Evolutionary conservation across 148 eudicot species (phyloP).

Genomic region (Amaranthus cruentus): DNA sequence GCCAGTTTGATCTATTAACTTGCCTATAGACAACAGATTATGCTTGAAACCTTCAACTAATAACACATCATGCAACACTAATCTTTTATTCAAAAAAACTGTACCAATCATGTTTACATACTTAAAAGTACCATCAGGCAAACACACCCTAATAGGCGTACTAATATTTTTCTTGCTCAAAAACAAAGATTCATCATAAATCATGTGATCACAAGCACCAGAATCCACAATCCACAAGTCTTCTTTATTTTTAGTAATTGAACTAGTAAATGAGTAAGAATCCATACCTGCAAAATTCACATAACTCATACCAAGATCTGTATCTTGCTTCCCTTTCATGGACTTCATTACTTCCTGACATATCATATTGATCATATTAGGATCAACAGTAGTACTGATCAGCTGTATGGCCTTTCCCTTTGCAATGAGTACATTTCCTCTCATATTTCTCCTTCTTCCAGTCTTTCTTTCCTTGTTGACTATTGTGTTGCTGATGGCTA

Average conservation of each 20-base stretch:
- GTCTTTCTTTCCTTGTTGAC: neutral
- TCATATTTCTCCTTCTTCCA: neutral
- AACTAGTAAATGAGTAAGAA: neutral
- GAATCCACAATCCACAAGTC: neutral
- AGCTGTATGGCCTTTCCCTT: neutral
- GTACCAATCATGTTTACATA: neutral
- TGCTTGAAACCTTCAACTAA: neutral
- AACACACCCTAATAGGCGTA: neutral
- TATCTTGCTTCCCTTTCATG: neutral
- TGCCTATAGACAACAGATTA: neutral
- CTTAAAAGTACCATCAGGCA: neutral
- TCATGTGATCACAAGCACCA: neutral
- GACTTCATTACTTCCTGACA: neutral
- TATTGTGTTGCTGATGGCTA: neutral
- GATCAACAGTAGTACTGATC: neutral
- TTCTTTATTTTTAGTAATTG: neutral
- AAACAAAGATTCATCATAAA: neutral
- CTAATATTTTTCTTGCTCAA: neutral
- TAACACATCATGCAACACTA: neutral
- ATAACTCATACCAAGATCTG: too few relatives aligned
- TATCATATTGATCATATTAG: neutral
- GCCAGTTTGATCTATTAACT: neutral
- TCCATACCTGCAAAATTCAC: neutral
- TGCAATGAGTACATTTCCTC: neutral
- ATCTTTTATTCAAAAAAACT: neutral